A percentile compares a stretch with the other conserved stretches of the same genome.
Conservation (phyloP, 305 asterid genomes). For the Fraxinus sp. region DNA sequence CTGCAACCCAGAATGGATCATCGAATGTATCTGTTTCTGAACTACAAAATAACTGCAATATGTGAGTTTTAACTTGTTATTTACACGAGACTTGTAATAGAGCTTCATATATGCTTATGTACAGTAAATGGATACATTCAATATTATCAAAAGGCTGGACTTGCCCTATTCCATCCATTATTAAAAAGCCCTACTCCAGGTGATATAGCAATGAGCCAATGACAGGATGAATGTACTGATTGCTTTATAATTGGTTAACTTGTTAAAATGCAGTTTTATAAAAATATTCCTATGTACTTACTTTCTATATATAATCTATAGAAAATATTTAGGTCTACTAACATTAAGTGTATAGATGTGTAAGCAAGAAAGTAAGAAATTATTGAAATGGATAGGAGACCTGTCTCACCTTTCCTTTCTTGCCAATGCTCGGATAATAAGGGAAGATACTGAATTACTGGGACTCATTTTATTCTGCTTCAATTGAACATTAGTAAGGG, state of each 20-base stretch:
- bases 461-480: neutral
- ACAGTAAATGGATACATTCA: neutral
- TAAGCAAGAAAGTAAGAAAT: neutral
- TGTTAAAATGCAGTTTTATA: neutral
- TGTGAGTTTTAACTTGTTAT: constrained; percentile 31
- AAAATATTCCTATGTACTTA: neutral
- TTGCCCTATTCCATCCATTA: neutral
- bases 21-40: constrained; percentile 29
- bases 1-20: constrained; percentile 35
- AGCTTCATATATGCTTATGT: neutral
- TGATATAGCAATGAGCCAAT: neutral
- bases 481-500: neutral
- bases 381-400: neutral
- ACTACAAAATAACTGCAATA: constrained; percentile 33
- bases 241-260: neutral
- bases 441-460: neutral
- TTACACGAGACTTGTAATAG: neutral
- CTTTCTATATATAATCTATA: neutral
- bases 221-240: neutral
- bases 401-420: neutral
- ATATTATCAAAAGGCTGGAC: neutral
- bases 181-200: neutral
- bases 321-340: neutral
- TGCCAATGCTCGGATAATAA: neutral
- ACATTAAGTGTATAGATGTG: neutral